Evolutionary conservation across 2,329 filamentous ascomycete species (phyloP).

Genomic region (Aureobasidium sp.): DNA sequence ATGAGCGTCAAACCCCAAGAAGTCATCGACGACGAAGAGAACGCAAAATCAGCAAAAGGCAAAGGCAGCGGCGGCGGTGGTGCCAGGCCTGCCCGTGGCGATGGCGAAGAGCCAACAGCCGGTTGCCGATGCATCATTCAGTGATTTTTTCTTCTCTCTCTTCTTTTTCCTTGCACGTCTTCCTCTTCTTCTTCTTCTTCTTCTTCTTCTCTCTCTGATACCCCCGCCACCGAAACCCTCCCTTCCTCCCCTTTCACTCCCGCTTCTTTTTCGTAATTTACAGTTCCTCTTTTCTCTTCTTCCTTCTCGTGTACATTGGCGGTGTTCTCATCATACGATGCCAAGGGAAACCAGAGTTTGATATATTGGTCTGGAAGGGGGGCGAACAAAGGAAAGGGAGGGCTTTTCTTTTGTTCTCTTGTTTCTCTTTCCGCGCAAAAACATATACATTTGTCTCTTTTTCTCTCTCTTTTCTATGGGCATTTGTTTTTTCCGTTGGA

Average conservation of each 20-base stretch:
- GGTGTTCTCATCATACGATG: neutral
- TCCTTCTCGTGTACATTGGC: neutral
- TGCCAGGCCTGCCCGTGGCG: constrained; percentile 28
- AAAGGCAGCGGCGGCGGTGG: constrained; percentile 38
- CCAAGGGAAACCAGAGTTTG: neutral
- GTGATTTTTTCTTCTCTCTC: constrained; percentile 25
- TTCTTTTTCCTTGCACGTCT: neutral
- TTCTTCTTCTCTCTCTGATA: neutral
- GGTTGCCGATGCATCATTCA: constrained; percentile 58
- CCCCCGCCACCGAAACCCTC: neutral
- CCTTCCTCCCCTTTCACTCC: neutral
- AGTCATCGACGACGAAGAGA: constrained; percentile 68
- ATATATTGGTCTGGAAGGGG: neutral
- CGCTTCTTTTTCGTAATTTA: neutral
- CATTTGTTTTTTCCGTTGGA: neutral
- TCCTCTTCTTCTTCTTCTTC: neutral
- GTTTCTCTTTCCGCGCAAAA: neutral
- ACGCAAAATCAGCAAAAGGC: constrained; percentile 61
- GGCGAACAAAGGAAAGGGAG: neutral
- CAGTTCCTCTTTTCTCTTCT: neutral
- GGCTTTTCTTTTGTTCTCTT: neutral
- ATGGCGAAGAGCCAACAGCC: constrained; percentile 48
- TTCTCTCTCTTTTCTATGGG: neutral
- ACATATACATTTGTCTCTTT: neutral
- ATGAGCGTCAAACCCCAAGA: constrained; percentile 88